A percentile compares a stretch with the other conserved stretches of the same genome.
Evolutionary conservation across 495 filamentous ascomycete species (phyloP).

Genomic region (Pseudotulostoma volvatum): DNA sequence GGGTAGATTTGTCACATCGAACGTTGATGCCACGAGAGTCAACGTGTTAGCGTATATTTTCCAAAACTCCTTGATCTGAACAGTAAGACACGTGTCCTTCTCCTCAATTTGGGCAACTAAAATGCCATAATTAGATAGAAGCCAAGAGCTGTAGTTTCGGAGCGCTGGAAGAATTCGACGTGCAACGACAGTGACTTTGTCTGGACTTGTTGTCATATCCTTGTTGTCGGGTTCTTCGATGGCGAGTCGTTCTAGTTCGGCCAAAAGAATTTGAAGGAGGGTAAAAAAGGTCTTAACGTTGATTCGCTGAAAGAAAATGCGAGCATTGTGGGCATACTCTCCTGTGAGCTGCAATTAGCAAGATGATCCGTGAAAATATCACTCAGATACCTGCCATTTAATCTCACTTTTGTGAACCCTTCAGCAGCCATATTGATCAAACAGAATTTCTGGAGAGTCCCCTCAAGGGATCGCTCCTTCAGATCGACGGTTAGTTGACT

Average conservation of each 20-base stretch:
- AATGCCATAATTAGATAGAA: constrained; percentile 34
- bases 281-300: constrained; percentile 71
- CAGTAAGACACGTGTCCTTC: constrained; percentile 37
- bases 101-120: constrained; percentile 37
- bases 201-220: constrained; percentile 22
- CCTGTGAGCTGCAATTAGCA: constrained; percentile 12
- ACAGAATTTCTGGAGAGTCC: constrained; percentile 58
- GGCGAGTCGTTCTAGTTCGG: constrained; percentile 44
- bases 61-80: constrained; percentile 52
- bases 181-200: constrained; percentile 44
- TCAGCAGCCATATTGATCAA: constrained; percentile 78
- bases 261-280: constrained; percentile 55
- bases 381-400: constrained; percentile 35
- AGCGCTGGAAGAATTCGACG: constrained; percentile 53
- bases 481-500: constrained; percentile 56
- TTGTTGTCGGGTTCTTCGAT: constrained; percentile 29
- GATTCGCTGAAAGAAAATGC: constrained; percentile 57
- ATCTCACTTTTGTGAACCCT: constrained; percentile 44
- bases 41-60: constrained; percentile 51
- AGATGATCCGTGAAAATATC: neutral
- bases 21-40: constrained; percentile 45
- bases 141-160: constrained; percentile 61
- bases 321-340: constrained; percentile 33
- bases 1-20: constrained; percentile 39
- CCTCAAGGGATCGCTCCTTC: constrained; percentile 49